Conservation (phyloP, 495 filamentous ascomycete genomes). For the Halenospora varia region DNA sequence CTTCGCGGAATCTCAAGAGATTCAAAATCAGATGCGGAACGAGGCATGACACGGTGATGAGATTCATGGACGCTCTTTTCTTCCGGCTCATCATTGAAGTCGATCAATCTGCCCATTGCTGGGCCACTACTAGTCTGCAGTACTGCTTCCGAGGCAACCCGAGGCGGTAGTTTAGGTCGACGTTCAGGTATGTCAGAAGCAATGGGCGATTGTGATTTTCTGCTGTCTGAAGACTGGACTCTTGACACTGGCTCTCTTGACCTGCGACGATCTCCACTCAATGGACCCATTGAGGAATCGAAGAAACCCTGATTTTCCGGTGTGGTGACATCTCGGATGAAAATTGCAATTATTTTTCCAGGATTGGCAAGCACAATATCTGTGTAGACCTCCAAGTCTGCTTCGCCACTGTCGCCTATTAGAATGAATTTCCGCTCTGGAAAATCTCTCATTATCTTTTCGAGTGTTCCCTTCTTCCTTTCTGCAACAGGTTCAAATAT, state of each 20-base stretch:
- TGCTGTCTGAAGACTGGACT: slow-evolving; percentile 15
- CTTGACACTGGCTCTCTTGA: background rate
- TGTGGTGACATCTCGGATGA: slow-evolving; percentile 93
- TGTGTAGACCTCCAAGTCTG: slow-evolving; percentile 95
- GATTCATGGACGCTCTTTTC: slow-evolving; percentile 33
- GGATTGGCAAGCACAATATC: slow-evolving; percentile 84
- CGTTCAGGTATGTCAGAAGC: slow-evolving; percentile 19
- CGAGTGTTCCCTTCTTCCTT: slow-evolving; percentile 81
- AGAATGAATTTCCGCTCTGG: slow-evolving; percentile 86
- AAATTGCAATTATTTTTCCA: slow-evolving; percentile 72
- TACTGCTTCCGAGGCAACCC: slow-evolving; percentile 13
- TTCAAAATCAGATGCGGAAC: slow-evolving; percentile 28
- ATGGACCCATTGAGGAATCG: slow-evolving; percentile 56
- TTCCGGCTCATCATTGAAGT: slow-evolving; percentile 27
- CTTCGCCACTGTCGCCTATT: slow-evolving; percentile 93
- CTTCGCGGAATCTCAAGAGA: slow-evolving; percentile 14
- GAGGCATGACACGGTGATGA: slow-evolving; percentile 31
- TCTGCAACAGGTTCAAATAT: slow-evolving; percentile 98
- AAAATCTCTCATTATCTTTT: slow-evolving; percentile 84
- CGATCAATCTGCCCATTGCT: slow-evolving; percentile 25
- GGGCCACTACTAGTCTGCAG: slow-evolving; percentile 18
- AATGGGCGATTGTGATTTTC: slow-evolving; percentile 16
- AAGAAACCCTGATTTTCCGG: slow-evolving; percentile 66
- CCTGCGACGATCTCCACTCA: slow-evolving; percentile 24
- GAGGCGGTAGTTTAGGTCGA: slow-evolving; percentile 24